Conservation (phyloP, 306 rosid species). For the Cucurbita ficifolia region DNA sequence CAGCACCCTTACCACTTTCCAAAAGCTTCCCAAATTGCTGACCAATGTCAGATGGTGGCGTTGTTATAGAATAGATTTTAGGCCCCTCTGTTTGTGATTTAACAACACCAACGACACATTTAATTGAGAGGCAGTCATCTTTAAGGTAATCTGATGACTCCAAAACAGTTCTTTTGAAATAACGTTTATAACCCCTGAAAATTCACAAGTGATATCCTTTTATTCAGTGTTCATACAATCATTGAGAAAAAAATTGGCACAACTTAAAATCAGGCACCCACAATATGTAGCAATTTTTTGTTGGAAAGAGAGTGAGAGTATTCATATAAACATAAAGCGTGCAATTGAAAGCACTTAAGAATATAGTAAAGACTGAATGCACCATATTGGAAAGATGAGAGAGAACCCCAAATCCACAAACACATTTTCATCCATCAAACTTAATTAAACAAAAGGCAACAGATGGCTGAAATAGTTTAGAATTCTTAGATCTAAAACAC, state of each 20-base stretch:
- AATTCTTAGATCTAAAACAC: not conserved
- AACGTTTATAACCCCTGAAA: conserved; percentile 56
- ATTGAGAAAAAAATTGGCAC: not conserved
- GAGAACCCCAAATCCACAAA: not conserved
- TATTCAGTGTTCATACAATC: not conserved
- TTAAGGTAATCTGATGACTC: conserved; percentile 48
- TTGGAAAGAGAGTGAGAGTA: not conserved
- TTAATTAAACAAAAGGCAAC: not conserved
- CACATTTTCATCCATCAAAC: not conserved
- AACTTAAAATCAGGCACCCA: not conserved
- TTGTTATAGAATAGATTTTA: conserved; percentile 30
- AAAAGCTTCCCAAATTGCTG: conserved; percentile 40
- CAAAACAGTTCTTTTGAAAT: conserved; percentile 32
- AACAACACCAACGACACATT: conserved; percentile 50
- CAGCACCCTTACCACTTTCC: conserved; percentile 36
- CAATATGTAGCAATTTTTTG: not conserved
- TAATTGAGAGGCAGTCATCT: conserved; percentile 40
- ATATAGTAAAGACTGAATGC: not conserved
- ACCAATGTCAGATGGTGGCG: conserved; percentile 31
- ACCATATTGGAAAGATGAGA: not conserved
- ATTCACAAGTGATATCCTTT: not conserved
- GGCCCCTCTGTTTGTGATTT: conserved; percentile 40
- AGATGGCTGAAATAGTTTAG: not conserved
- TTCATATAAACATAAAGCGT: not conserved
- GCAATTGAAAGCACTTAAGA: not conserved